Percentiles rank a stretch among this genome's conserved stretches.
phyloP scores from a whole-genome alignment of 163 green algal genomes.

The Scenedesmus sp. region DNA sequence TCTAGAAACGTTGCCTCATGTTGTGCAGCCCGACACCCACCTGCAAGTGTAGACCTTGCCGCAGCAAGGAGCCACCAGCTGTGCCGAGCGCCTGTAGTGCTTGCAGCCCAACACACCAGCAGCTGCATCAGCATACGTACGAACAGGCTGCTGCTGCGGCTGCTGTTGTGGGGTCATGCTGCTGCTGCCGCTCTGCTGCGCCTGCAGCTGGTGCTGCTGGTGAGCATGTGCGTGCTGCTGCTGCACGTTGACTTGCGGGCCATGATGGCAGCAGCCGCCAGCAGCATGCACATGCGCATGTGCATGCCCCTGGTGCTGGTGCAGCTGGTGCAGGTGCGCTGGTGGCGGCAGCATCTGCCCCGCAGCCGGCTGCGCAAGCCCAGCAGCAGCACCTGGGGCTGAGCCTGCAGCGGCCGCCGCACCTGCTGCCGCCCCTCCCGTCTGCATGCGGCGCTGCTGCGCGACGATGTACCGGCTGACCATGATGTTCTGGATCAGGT shows the following conservation, averaged over 20 bases:
- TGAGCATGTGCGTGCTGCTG: slow-evolving; percentile 37
- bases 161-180: background rate
- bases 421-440: slow-evolving; percentile 39
- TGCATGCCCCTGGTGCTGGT: slow-evolving; percentile 36
- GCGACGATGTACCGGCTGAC: slow-evolving; percentile 94
- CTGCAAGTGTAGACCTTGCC: slow-evolving; percentile 86
- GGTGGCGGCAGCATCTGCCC: slow-evolving; percentile 27
- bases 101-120: slow-evolving; percentile 81
- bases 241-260: slow-evolving; percentile 20
- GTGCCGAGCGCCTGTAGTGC: slow-evolving; percentile 87
- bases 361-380: too few species aligned
- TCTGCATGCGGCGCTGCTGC: slow-evolving; percentile 86
- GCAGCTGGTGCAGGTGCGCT: slow-evolving; percentile 3
- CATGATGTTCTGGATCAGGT: slow-evolving; percentile 99
- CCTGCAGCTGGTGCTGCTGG: slow-evolving; percentile 26
- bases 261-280: slow-evolving; percentile 31
- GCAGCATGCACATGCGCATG: background rate
- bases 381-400: slow-evolving; percentile 27
- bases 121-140: slow-evolving; percentile 64
- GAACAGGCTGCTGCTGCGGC: slow-evolving; percentile 9
- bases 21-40: too few species aligned
- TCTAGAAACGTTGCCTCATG: too few species aligned
- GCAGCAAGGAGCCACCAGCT: slow-evolving; percentile 95
- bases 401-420: background rate
- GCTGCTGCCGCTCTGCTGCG: background rate